phyloP scores from a whole-genome alignment of 2,329 filamentous ascomycete species.

The Ophiostoma tasmaniense region DNA sequence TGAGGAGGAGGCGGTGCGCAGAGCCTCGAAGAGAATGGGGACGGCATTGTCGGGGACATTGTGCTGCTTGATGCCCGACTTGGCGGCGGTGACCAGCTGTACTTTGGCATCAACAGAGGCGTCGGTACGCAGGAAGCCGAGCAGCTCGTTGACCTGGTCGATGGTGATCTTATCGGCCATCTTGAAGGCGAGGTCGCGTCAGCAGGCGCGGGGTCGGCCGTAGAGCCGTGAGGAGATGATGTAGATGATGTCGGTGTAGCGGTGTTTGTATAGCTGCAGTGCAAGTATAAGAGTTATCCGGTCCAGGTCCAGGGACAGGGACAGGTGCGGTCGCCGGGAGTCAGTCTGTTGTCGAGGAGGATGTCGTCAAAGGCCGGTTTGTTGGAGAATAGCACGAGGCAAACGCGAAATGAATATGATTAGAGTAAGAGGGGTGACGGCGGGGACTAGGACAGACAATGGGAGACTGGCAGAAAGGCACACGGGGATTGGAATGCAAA shows the following conservation, averaged over 20 bases:
- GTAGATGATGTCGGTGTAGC: not conserved
- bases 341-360: not conserved
- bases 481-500: not conserved
- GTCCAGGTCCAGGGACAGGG: too few species aligned
- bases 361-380: not conserved
- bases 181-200: not conserved
- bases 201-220: not conserved
- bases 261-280: not conserved
- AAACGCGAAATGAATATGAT: conserved; percentile 1
- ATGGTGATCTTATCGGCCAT: conserved; percentile 32
- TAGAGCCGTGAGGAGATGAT: not conserved
- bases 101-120: conserved; percentile 54
- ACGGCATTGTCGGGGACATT: conserved; percentile 72
- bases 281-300: not conserved
- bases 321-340: not conserved
- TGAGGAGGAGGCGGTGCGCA: conserved; percentile 65
- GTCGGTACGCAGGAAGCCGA: conserved; percentile 39
- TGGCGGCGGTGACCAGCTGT: conserved; percentile 60
- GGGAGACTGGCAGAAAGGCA: not conserved
- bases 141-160: conserved; percentile 35
- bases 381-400: not conserved
- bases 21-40: conserved; percentile 68
- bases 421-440: not conserved
- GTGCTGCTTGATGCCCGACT: conserved; percentile 85
- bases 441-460: conserved; percentile 1